Base-by-base conservation (phyloP, 768 basidiomycete species). In the Termitomyces sp. region DNA sequence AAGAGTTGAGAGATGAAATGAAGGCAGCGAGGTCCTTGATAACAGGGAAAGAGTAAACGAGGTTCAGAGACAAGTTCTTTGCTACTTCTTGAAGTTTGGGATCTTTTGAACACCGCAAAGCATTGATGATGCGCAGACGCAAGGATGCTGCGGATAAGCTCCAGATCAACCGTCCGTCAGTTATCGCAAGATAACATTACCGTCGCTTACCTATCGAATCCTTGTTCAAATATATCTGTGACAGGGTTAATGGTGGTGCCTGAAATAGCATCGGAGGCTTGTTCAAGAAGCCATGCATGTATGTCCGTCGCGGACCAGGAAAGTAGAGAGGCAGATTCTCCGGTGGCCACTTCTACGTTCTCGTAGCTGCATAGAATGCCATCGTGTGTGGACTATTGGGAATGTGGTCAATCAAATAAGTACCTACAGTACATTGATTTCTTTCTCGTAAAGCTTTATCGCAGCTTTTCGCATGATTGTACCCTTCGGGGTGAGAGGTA, bases 31-130 rank as follows among this genome's bases (percentile, higher is more conserved):
- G 52, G 22, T 64, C 65, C 22, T 68, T 52, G 54, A 78, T 67
- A 0, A 73, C 69, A 0, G 81, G 82, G 57, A 79, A 72, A 39
- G 76, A 68, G 63, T 82, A 85, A 16, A 85, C 69, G 18, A 79
- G 63, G 50, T 79, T 81, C 62, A 74, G 74, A 8, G 63, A 24
- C 12, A 79, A 59, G 0, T 42, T 65, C 38, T 64, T 54, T 6
- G 62, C 67, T 11, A 65, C 68, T 39, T 58, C 62, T 55, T 18
- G 54, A 20, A 12, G n/a, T 44, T 32, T 39, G 12, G 18, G 8
- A 44, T 54, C 55, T 2, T 51, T 42, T 28, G 57, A 63, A 12
- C 22, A 12, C 9, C 60, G 60, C 33, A 60, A 36, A 5, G 59
- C 35, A 20, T 28, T 16, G 0, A 55, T 15, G 8, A 60, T 54